Evolutionary conservation across 148 eudicot species (phyloP), one percentile per base, ranked within the genome.

Genomic region (Silene conica): DNA sequence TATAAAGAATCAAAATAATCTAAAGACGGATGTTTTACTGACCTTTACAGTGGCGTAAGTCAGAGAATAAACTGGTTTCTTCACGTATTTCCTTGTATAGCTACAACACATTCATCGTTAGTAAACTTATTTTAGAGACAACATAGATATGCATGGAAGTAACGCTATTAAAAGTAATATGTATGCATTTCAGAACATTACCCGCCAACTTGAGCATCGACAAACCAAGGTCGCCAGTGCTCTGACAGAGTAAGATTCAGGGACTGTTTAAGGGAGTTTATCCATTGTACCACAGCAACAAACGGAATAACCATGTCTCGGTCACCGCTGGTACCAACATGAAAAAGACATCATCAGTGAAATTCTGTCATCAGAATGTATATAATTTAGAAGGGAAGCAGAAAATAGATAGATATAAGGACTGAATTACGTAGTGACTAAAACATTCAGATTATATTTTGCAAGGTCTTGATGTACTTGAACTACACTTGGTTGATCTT

Each of bases 141-240:
- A 16, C 43, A 13, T 22, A 21, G 11, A 26, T 31, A n/a, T n/a
- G n/a, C 34, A 31, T 31, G 43, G 2, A 64, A 34, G 3, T 1
- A 45, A 15, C 54, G 60, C 4, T 14, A 14, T 46, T 6, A 38
- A 61, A n/a, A 62, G 41, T 16, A 50, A 9, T 43, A 63, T 20
- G 56, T 23, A 3, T 16, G 13, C 7, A 43, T 26, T 58, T 63
- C 28, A 38, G 67, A 75, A 63, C 57, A 22, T 77, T 79, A 84
- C 85, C 87, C 87, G 31, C 81, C 87, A 55, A 84, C 84, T 84
- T 84, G 85, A 76, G 77, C 84, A 74, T 79, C 81, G 31, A 84
- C 83, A 59, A 82, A 76, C 87, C 87, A 84, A 1, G 85, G 79
- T 22, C 83, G 82, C 87, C 87, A 84, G 28, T 71, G 70, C 41